Base-by-base conservation (phyloP, 352 stramenopile species). In the Phytopythium aichiense region DNA sequence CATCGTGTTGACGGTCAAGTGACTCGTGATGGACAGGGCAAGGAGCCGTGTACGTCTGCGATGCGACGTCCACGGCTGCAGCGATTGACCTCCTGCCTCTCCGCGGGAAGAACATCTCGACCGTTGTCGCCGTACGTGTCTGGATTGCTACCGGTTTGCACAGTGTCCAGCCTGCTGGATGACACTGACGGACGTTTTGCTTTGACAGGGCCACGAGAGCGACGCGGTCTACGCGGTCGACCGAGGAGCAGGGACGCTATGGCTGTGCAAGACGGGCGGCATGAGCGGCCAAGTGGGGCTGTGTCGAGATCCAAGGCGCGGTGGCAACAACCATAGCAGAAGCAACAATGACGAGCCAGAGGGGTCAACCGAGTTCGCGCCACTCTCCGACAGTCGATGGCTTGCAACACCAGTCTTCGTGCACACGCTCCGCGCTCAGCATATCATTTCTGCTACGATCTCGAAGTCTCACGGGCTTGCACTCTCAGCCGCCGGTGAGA, bases 161-260 rank as follows among this genome's bases (percentile, higher is more conserved):
- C 0, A 33, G 18, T 25, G 6, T 3, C 2, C 42, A 7, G 7
- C n/a, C 15, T 48, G 38, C 7, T 45, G 13, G 38, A 6, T 20
- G 8, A 48, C 11, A n/a, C 42, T 22, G 20, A 48, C 18, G 18
- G 40, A 16, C 8, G 16, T 18, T 37, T 59, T 8, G 28, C 4
- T 20, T n/a, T 18, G 31, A 12, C 40, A 91, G 74, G 78, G 79
- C 46, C 68, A 73, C 22, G 82, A 94, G 25, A 84, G 76, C 18
- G 82, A 92, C 30, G 82, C 82, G 1, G 72, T 94, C 35, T 94
- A 92, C 56, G 72, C 81, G 1, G 60, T 94, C n/a, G 74, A 92
- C 53, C 54, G 54, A 7, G 65, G 49, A 8, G 63, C 61, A n/a
- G 84, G 84, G 3, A 64, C 76, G 12, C 65, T 81, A 7, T 91